These are phyloP conservation scores for Pythium sukuiense DNA, from an alignment of 352 stramenopile genomes.

Conservation along the genomic window DNA sequence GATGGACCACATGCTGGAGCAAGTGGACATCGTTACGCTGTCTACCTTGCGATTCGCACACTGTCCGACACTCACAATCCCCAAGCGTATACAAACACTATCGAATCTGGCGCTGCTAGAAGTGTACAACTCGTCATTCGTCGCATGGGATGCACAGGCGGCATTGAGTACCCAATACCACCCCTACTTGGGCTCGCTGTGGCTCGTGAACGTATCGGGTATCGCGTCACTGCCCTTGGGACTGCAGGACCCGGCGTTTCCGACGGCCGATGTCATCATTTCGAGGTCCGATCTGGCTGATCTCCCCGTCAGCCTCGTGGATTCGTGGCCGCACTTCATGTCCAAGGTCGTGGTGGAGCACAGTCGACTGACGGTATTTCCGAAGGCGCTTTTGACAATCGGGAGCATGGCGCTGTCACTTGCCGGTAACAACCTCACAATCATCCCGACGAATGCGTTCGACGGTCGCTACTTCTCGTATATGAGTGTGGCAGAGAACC, in stretches of 20 bases:
- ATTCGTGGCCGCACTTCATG: constrained; percentile 6
- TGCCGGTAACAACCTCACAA: constrained; percentile 11
- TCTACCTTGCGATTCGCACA: constrained; percentile 19
- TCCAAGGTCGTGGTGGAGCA: constrained; percentile 14
- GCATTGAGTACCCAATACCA: constrained; percentile 6
- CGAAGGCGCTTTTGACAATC: background rate
- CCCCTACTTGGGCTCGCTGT: constrained; percentile 1
- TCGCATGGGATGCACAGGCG: constrained; percentile 9
- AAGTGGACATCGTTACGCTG: background rate
- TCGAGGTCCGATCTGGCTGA: constrained; percentile 4
- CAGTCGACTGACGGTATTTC: constrained; percentile 3
- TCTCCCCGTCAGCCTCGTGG: constrained; percentile 10
- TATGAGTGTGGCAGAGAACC: constrained; percentile 4
- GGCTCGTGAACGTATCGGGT: constrained; percentile 8
- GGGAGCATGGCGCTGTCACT: constrained; percentile 1
- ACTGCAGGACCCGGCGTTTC: constrained; percentile 1
- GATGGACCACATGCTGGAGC: background rate
- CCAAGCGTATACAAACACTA: background rate
- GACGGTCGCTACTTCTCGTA: background rate
- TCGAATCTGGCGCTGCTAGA: constrained; percentile 15
- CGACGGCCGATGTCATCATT: constrained; percentile 6
- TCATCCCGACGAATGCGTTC: background rate
- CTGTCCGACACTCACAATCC: constrained; percentile 13
- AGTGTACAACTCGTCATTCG: constrained; percentile 25
- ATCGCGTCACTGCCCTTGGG: background rate